Conservation (phyloP, 1,139 yeast genomes). For the Magnusiomyces tetraspermus region DNA sequence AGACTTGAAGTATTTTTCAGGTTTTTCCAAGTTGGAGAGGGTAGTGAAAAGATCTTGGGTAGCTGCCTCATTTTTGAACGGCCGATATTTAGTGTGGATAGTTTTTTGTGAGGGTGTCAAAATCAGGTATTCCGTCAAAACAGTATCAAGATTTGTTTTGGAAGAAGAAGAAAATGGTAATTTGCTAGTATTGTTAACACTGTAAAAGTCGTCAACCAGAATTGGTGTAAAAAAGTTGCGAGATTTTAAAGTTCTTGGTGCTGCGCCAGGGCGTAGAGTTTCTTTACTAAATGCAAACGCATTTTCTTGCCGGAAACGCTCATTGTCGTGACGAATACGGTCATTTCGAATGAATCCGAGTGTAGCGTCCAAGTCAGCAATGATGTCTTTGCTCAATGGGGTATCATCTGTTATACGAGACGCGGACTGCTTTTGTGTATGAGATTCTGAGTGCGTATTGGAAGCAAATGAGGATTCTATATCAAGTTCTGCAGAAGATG, state of each 20-base stretch:
- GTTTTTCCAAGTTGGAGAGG: constrained; percentile 35
- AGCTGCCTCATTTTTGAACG: constrained; percentile 30
- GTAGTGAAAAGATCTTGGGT: constrained; percentile 41
- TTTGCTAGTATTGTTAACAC: no score
- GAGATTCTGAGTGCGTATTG: neutral
- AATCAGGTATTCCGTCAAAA: constrained; percentile 41
- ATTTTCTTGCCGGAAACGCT: constrained; percentile 39
- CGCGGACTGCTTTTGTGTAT: neutral
- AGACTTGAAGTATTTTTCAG: constrained; percentile 29
- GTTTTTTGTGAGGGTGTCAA: constrained; percentile 38
- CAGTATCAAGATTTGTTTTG: no score
- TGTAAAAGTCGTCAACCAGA: no score
- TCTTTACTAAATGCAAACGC: constrained; percentile 48
- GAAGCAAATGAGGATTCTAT: neutral
- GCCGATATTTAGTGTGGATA: constrained; percentile 35
- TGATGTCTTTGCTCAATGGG: constrained; percentile 13
- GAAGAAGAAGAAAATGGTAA: no score
- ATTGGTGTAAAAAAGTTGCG: no score
- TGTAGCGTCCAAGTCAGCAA: constrained; percentile 31
- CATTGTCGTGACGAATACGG: constrained; percentile 37
- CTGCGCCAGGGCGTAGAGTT: constrained; percentile 24
- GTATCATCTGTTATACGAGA: neutral
- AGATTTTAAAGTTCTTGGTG: constrained; percentile 38
- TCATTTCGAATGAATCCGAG: constrained; percentile 39
- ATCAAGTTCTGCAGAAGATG: no score